phyloP scores from a whole-genome alignment of 495 filamentous ascomycete genomes.

The Aspergillus hancockii region DNA sequence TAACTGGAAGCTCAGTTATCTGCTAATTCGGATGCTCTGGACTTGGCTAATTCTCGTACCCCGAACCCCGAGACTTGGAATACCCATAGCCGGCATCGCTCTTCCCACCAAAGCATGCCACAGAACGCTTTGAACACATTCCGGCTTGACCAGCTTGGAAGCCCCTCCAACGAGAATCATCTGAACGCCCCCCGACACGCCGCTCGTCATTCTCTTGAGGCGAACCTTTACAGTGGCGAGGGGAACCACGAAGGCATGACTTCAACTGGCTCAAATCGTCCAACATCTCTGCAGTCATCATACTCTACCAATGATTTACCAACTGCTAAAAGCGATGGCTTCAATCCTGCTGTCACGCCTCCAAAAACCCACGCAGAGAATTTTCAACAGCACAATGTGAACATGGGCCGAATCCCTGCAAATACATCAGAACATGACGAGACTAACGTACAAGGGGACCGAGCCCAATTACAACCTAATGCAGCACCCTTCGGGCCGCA shows the following conservation, averaged over 20 bases:
- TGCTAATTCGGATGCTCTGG: slow-evolving; percentile 76
- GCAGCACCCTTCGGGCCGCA: slow-evolving; percentile 69
- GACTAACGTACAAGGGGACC: slow-evolving; percentile 37
- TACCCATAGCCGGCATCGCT: slow-evolving; percentile 70
- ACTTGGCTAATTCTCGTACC: slow-evolving; percentile 72
- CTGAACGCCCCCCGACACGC: slow-evolving; percentile 30
- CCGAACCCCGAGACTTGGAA: slow-evolving; percentile 68
- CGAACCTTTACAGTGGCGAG: slow-evolving; percentile 36
- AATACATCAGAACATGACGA: slow-evolving; percentile 54
- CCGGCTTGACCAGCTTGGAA: slow-evolving; percentile 35
- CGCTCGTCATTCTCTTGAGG: slow-evolving; percentile 60
- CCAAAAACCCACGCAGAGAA: slow-evolving; percentile 70
- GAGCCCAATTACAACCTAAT: slow-evolving; percentile 71
- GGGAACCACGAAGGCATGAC: slow-evolving; percentile 28
- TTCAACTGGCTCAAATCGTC: slow-evolving; percentile 32
- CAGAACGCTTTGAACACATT: slow-evolving; percentile 53
- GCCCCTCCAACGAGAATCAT: slow-evolving; percentile 24
- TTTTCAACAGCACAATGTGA: slow-evolving; percentile 81
- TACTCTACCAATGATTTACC: slow-evolving; percentile 90
- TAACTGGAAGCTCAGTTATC: slow-evolving; percentile 61
- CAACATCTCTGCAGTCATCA: slow-evolving; percentile 66
- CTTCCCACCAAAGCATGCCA: slow-evolving; percentile 78
- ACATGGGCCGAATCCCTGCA: slow-evolving; percentile 72
- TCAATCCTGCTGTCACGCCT: slow-evolving; percentile 53
- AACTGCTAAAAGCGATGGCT: slow-evolving; percentile 68